Evolutionary conservation across 163 green algal genomes (phyloP), one percentile per base, ranked within the genome.

Genomic region (Chloromonas sp.): DNA sequence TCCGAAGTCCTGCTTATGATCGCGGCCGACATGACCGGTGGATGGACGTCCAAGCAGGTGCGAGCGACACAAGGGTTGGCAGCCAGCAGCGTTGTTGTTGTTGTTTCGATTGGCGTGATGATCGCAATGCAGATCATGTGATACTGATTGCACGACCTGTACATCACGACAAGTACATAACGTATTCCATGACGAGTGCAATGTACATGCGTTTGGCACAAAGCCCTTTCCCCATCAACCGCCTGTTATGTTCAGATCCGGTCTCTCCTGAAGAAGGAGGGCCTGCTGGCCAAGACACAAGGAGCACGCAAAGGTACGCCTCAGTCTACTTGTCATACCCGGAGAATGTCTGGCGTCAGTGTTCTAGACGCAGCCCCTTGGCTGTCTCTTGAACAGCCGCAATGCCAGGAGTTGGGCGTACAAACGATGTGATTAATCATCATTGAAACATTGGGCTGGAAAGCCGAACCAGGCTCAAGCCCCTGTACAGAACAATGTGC

Each of bases 21-120:
- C 0, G 87, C 91, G 0, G 89, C 89, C 13, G 71, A 89, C 71
- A 84, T 95, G 79, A 85, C 81, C 0, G 91, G 90, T 0, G 89
- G 91, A 2, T 93, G 92, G 84, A 92, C 81, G 0, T 78, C 71
- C 62, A 88, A 89, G 78, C 89, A 94, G 87, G 86, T 93, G 36
- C 36, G 3, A 11, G 66, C 66, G 66, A 11, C 66, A 15, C 66
- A 11, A 74, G 5, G 66, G 11, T 11, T 5, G 5, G 5, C 66
- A 74, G 5, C 66, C 36, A 36, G 36, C 36, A 36, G 36, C 36
- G 36, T 36, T 36, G 36, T 36, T 36, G 36, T 36, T 36, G 36
- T 36, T 36, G 36, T 36, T 36, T 36, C 36, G 36, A 36, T 36
- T 36, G 36, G 36, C 36, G 36, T 36, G 36, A 36, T 36, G 36